Conservation (phyloP, 306 rosid genomes). For the Parietaria judaica region DNA sequence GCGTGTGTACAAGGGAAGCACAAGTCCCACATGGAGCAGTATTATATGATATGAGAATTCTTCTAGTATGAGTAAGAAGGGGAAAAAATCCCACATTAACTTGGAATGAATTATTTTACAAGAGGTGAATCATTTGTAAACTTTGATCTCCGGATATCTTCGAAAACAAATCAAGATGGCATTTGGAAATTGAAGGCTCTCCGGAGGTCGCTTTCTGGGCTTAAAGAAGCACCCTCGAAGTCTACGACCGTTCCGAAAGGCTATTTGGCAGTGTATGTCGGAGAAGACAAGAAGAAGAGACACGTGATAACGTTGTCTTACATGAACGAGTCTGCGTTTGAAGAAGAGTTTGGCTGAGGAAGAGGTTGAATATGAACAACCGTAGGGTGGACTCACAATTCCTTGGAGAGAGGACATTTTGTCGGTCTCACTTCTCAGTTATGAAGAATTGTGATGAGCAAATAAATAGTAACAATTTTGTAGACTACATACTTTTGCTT, state of each 20-base stretch:
- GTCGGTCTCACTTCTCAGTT: conserved; percentile 8
- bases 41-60: too few relatives aligned
- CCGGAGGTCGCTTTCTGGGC: conserved; percentile 3
- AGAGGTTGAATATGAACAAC: conserved; percentile 17
- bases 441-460: too few relatives aligned
- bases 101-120: too few relatives aligned
- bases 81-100: too few relatives aligned
- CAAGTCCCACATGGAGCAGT: too few relatives aligned
- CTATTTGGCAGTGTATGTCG: conserved; percentile 22
- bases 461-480: too few relatives aligned
- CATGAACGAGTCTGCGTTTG: conserved; percentile 24
- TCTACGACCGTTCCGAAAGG: conserved; percentile 16
- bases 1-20: too few relatives aligned
- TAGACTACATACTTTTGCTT: too few relatives aligned
- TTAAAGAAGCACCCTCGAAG: conserved; percentile 1
- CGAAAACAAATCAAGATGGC: not conserved
- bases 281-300: conserved; percentile 14
- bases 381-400: conserved; percentile 21
- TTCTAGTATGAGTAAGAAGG: too few relatives aligned
- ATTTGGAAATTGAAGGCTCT: conserved; percentile 2
- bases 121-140: too few relatives aligned
- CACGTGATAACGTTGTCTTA: conserved; percentile 22
- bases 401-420: conserved; percentile 21
- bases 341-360: conserved; percentile 16
- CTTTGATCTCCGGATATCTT: too few relatives aligned